phyloP scores from a whole-genome alignment of 1,139 yeast genomes.

The Kodamaea derodonti region DNA sequence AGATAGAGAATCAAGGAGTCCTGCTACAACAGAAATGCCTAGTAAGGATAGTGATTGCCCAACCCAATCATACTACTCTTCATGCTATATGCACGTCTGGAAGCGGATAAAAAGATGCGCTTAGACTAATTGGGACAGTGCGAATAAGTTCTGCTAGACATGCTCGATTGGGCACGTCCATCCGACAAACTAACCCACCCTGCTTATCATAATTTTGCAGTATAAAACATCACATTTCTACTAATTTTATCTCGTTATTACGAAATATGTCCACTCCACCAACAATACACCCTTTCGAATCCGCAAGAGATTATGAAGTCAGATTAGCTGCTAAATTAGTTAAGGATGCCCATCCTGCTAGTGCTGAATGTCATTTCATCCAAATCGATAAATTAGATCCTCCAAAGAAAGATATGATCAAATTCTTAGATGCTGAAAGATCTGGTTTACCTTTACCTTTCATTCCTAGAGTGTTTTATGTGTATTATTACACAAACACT shows the following conservation, averaged over 20 bases:
- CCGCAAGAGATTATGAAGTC: conserved; percentile 64
- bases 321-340: conserved; percentile 59
- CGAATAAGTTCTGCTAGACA: no score
- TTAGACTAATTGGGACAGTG: no score
- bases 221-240: no score
- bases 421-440: conserved; percentile 66
- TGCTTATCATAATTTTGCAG: no score
- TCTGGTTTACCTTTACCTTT: conserved; percentile 53
- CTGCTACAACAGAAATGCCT: no score
- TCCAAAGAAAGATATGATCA: conserved; percentile 71
- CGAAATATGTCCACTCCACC: conserved; percentile 4
- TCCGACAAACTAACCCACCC: no score
- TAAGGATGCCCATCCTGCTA: conserved; percentile 52
- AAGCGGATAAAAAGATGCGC: no score
- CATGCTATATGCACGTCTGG: no score
- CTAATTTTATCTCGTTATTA: not conserved
- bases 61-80: no score
- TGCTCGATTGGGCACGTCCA: no score
- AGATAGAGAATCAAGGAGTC: no score
- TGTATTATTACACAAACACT: conserved; percentile 59
- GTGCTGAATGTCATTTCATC: conserved; percentile 59
- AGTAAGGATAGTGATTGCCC: no score
- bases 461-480: conserved; percentile 64
- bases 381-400: conserved; percentile 77
- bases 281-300: conserved; percentile 55